Evolutionary conservation across 345 rosid genomes (phyloP), one percentile per base, ranked within the genome.

Genomic region (Arabidopsis thaliana): DNA sequence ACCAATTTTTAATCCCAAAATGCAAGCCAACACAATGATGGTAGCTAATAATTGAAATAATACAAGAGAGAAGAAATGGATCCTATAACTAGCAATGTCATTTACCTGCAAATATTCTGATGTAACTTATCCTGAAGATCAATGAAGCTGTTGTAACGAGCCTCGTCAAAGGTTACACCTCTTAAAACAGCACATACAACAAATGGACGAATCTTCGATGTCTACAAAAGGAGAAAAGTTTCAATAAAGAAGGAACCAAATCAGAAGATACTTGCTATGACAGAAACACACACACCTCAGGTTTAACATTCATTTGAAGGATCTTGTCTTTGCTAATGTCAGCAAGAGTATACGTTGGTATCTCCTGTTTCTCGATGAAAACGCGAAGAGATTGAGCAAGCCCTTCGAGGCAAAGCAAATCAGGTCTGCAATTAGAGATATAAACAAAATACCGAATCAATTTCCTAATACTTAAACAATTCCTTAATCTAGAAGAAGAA

Each of bases 111-210:
- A 22, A 95, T 92, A 73, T 93, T 95, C 67, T 92, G 94, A 83
- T 92, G 98, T 56, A 95, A 88, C 87, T 90, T 95, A 53, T 95
- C 99, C 83, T 95, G 99, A 60, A 95, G 94, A 81, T 93, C 97
- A 51, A 92, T 92, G 75, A 95, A 95, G 84, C 99, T 95, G 75
- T 93, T 90, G 77, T 92, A 90, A 16, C 87, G 89, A 33, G 89
- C 93, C 81, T 95, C 93, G 66, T 92, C 89, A 78, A 95, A 90
- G 6, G 85, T 84, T 32, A 92, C 78, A 65, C 87, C 91, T 78
- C 99, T 87, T 73, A 95, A 78, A 81, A 92, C 89, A 74, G 94
- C 99, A 90, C 97, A 91, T 51, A 88, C 95, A 72, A 94, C 56
- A 64, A 42, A 82, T 2, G 95, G 95, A 8, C 95, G 92, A 62